Evolutionary conservation across 331 rosid genomes (phyloP).

Genomic region (Quercus phellos): DNA sequence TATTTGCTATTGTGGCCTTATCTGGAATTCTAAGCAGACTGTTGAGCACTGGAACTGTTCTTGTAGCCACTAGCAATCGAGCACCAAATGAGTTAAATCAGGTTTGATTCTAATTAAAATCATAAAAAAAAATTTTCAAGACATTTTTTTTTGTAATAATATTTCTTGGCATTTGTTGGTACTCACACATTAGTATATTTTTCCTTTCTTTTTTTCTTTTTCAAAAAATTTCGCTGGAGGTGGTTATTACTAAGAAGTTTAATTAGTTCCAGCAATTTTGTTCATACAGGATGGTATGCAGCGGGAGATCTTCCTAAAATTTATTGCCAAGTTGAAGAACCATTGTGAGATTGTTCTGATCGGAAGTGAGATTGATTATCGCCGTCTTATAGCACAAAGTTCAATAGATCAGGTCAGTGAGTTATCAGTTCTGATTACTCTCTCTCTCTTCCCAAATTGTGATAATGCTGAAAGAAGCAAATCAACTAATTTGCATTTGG

Average conservation of each 20-base stretch:
- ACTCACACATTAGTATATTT: no score
- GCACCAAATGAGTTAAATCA: conserved; percentile 85
- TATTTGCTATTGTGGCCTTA: conserved; percentile 97
- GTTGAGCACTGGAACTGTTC: conserved; percentile 79
- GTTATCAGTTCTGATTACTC: conserved; percentile 3
- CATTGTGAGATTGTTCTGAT: conserved; percentile 69
- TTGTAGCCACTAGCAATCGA: conserved; percentile 95
- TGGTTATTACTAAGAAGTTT: background rate
- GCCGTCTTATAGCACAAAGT: conserved; percentile 72
- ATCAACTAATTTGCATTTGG: background rate
- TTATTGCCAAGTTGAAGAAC: conserved; percentile 59
- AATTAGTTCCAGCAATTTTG: background rate
- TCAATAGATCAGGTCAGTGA: conserved; percentile 56
- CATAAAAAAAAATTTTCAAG: background rate
- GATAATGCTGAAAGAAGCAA: background rate
- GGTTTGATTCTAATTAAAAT: conserved; percentile 32
- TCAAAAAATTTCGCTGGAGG: no score
- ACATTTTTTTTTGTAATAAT: background rate
- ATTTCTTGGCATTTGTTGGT: background rate
- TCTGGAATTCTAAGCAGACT: conserved; percentile 97
- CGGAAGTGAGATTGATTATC: conserved; percentile 90
- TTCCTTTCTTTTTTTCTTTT: no score
- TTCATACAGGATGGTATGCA: conserved; percentile 85
- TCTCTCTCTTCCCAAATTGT: background rate
- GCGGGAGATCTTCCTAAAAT: conserved; percentile 62